Evolutionary conservation across 2,329 filamentous ascomycete genomes (phyloP).

Genomic region (Penicillium rolfsii): DNA sequence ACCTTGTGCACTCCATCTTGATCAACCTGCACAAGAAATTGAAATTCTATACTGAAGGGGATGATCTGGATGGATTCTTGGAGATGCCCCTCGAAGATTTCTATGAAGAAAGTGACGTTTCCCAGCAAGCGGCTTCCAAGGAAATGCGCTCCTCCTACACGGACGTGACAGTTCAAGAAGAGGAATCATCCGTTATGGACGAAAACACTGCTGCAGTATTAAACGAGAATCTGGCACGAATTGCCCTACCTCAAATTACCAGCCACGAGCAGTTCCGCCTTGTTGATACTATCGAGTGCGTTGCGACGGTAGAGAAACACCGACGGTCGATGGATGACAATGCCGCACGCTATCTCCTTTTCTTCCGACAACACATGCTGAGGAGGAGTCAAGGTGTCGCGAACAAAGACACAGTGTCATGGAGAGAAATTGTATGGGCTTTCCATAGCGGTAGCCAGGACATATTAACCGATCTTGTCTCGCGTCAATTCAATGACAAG

Average conservation of each 20-base stretch:
- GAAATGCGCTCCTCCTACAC: conserved; percentile 57
- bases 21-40: conserved; percentile 72
- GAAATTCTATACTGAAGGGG: conserved; percentile 81
- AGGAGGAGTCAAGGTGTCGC: conserved; percentile 65
- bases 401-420: conserved; percentile 62
- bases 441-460: conserved; percentile 69
- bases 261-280: conserved; percentile 85
- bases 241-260: conserved; percentile 78
- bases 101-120: conserved; percentile 51
- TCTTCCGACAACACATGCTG: conserved; percentile 79
- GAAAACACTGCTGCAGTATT: conserved; percentile 71
- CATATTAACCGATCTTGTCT: conserved; percentile 81
- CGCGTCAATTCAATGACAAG: conserved; percentile 74
- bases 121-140: conserved; percentile 50
- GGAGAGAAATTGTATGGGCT: conserved; percentile 55
- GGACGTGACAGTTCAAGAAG: conserved; percentile 55
- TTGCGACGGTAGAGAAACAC: conserved; percentile 81
- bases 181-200: conserved; percentile 65
- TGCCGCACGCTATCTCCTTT: conserved; percentile 82
- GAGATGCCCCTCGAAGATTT: conserved; percentile 59
- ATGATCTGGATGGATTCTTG: conserved; percentile 76
- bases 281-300: conserved; percentile 81
- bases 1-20: conserved; percentile 72
- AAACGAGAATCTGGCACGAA: conserved; percentile 73
- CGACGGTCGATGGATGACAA: conserved; percentile 89